phyloP scores from a whole-genome alignment of 345 rosid species.

The Eutrema yunnanense region DNA sequence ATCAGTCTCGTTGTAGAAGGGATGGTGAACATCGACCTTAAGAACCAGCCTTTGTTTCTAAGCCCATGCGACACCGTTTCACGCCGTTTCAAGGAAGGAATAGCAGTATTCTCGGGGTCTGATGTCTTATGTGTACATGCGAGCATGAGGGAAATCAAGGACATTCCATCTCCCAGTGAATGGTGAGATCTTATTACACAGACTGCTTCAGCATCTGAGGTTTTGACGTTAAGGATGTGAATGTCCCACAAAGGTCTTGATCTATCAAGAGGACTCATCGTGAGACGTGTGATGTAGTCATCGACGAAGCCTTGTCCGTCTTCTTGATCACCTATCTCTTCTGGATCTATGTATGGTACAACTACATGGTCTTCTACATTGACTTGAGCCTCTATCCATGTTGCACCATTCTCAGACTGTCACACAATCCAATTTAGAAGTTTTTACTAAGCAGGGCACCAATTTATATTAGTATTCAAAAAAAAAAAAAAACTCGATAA shows the following conservation, averaged over 20 bases:
- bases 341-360: conserved; percentile 40
- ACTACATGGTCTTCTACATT: conserved; percentile 55
- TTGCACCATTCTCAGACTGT: conserved; percentile 30
- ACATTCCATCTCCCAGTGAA: conserved; percentile 53
- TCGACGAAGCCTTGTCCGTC: conserved; percentile 52
- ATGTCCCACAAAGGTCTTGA: conserved; percentile 81
- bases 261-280: conserved; percentile 44
- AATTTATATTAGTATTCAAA: no score
- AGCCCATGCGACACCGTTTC: neutral
- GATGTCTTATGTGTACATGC: conserved; percentile 49
- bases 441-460: no score
- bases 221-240: conserved; percentile 63
- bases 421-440: neutral
- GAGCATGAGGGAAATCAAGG: conserved; percentile 51
- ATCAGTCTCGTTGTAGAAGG: conserved; percentile 32
- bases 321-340: conserved; percentile 21
- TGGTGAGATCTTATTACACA: conserved; percentile 47
- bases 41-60: conserved; percentile 4
- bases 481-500: no score
- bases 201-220: conserved; percentile 59
- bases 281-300: conserved; percentile 56
- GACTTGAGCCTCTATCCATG: conserved; percentile 50
- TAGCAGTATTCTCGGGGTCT: conserved; percentile 47
- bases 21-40: conserved; percentile 29
- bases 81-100: conserved; percentile 36